A percentile compares a stretch with the other conserved stretches of the same genome.
Conservation (phyloP, 345 rosid genomes). For the Anacardium occidentale region DNA sequence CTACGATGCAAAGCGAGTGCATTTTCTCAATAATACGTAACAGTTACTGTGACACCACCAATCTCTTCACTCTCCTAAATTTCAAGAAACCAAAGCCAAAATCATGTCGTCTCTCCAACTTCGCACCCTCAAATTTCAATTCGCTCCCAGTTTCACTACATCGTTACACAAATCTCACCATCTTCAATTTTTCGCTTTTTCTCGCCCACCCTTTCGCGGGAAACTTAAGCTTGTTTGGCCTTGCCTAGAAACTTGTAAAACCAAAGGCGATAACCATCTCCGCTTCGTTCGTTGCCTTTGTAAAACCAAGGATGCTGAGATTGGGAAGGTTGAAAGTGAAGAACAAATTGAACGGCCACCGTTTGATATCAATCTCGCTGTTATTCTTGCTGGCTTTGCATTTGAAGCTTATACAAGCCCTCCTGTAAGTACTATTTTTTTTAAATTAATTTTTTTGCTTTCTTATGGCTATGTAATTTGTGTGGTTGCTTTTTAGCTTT, state of each 20-base stretch:
- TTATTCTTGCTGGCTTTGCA: slow-evolving; percentile 94
- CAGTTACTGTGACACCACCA: too few species aligned
- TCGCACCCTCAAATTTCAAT: slow-evolving; percentile 18
- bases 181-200: slow-evolving; percentile 20
- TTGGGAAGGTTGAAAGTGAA: slow-evolving; percentile 27
- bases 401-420: slow-evolving; percentile 83
- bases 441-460: neutral
- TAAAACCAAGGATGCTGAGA: slow-evolving; percentile 33
- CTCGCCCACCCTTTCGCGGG: slow-evolving; percentile 32
- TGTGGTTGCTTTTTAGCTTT: neutral
- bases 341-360: slow-evolving; percentile 53
- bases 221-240: slow-evolving; percentile 19
- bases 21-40: too few species aligned
- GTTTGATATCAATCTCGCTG: slow-evolving; percentile 89
- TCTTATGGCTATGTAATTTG: neutral
- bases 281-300: slow-evolving; percentile 33
- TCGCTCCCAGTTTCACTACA: slow-evolving; percentile 8
- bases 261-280: slow-evolving; percentile 15
- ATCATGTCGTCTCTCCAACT: slow-evolving; percentile 34
- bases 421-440: slow-evolving; percentile 42
- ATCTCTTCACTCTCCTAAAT: too few species aligned
- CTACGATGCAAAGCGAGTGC: too few species aligned
- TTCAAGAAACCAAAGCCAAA: neutral
- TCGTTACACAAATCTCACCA: slow-evolving; percentile 12
- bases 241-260: slow-evolving; percentile 17